phyloP scores from a whole-genome alignment of 148 eudicot genomes.

The Vaccinium darrowii region DNA sequence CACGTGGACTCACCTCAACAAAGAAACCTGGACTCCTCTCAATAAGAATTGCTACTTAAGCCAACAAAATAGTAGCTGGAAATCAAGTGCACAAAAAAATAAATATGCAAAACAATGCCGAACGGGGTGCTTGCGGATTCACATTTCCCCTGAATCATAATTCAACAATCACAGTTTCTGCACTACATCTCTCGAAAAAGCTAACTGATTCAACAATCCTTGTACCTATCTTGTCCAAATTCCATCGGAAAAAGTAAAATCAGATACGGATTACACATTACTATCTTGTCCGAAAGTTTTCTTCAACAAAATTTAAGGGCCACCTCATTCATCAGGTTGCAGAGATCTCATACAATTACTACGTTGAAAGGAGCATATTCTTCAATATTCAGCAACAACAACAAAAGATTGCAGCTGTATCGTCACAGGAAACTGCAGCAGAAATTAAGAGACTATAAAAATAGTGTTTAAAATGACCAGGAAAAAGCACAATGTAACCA shows the following conservation, averaged over 20 bases:
- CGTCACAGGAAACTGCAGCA: background rate
- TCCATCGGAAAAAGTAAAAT: background rate
- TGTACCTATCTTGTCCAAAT: background rate
- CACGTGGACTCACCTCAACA: background rate
- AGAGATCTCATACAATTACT: background rate
- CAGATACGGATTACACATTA: conserved; percentile 14
- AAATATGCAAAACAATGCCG: background rate
- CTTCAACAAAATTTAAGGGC: background rate
- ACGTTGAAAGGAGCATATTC: background rate
- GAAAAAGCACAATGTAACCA: background rate
- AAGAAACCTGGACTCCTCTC: background rate
- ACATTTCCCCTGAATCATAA: conserved; percentile 5
- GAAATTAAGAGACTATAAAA: background rate
- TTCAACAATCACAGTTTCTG: background rate
- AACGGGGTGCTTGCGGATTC: background rate
- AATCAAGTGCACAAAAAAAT: background rate
- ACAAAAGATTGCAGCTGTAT: background rate
- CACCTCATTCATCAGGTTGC: background rate
- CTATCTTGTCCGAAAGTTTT: background rate
- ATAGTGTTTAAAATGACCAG: background rate
- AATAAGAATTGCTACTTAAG: background rate
- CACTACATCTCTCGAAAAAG: background rate
- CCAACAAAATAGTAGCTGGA: background rate
- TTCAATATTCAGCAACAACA: background rate
- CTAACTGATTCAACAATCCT: conserved; percentile 11